These are phyloP conservation scores for Sphaerostilbella broomeana DNA, from an alignment of 2,329 filamentous ascomycete genomes.

Conservation along the genomic window DNA sequence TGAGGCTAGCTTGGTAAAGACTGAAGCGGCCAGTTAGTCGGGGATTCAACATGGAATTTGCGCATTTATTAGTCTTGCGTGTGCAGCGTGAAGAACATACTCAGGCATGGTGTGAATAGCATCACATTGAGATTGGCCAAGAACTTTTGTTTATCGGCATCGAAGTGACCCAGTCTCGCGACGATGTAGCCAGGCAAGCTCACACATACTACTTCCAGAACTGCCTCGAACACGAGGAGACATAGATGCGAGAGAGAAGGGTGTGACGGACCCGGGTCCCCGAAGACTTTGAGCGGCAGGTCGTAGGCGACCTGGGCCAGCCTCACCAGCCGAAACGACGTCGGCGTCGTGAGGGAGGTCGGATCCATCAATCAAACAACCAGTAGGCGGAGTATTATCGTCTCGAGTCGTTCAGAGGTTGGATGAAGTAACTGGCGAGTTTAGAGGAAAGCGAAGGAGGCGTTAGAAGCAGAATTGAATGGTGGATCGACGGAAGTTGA, in stretches of 20 bases:
- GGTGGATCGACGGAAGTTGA: too few species aligned
- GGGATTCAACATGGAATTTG: too few species aligned
- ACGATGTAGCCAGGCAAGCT: conserved; percentile 91
- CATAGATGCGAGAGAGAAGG: conserved; percentile 63
- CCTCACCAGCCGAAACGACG: conserved; percentile 38
- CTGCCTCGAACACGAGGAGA: conserved; percentile 87
- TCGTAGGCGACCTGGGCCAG: conserved; percentile 35
- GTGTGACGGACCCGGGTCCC: conserved; percentile 46
- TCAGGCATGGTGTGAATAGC: conserved; percentile 93
- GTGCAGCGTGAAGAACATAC: conserved; percentile 54
- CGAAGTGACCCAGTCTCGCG: conserved; percentile 84
- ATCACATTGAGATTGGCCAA: conserved; percentile 93
- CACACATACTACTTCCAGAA: conserved; percentile 91
- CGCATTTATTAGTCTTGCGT: too few species aligned
- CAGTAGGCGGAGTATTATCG: too few species aligned
- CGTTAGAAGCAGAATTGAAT: too few species aligned
- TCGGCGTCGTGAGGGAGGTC: conserved; percentile 34
- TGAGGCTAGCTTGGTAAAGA: conserved; percentile 94
- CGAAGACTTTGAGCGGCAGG: conserved; percentile 35
- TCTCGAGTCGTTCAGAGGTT: too few species aligned
- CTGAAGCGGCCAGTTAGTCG: conserved; percentile 36
- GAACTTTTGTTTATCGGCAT: conserved; percentile 93
- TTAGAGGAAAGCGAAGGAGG: too few species aligned
- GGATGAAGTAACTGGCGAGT: too few species aligned
- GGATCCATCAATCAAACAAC: conserved; percentile 34